Evolutionary conservation across 768 basidiomycete species (phyloP), one percentile per base, ranked within the genome.

Genomic region (Lactifluus pinguis): DNA sequence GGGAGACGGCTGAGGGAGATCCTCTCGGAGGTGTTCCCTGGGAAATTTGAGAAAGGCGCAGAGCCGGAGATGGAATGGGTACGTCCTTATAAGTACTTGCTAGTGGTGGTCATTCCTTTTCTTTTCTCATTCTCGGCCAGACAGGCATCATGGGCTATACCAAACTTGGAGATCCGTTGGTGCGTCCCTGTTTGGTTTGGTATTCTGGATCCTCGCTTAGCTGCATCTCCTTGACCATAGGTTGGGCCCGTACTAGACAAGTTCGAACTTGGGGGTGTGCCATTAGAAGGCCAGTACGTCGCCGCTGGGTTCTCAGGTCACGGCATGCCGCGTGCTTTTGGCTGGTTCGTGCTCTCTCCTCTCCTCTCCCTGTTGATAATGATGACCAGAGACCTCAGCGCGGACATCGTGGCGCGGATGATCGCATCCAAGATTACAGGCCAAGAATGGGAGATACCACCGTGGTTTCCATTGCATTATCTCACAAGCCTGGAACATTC

Each of bases 71-170:
- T 84, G 79, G 38, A 38, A 13, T 94, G 92, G 90, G 89, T 88
- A 53, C 47, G 80, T 72, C 14, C 1, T 39, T 29, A 25, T 25
- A 32, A 41, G 11, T 36, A 14, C 50, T 55, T 42, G 34, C 42
- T 5, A 4, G 25, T 14, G 39, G 13, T 29, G 41, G 6, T 34
- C 32, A 9, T 34, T 34, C 32, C 51, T 17, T n/a, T 42, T 17
- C 41, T 42, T 14, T 5, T 17, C 14, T 21, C 21, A 57, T n/a
- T 6, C 29, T 30, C 21, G 36, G 3, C 9, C 55, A 91, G 91
- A 89, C 86, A 0, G 92, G 91, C 0, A 89, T 93, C 48, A 90
- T 90, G 88, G 91, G 83, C 0, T 88, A 75, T 65, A 87, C 89
- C 0, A 74, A 73, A 55, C 73, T 73, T 0, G 74, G 75, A 0